phyloP scores from a whole-genome alignment of 1,284 basidiomycete species.

The Malassezia sympodialis region DNA sequence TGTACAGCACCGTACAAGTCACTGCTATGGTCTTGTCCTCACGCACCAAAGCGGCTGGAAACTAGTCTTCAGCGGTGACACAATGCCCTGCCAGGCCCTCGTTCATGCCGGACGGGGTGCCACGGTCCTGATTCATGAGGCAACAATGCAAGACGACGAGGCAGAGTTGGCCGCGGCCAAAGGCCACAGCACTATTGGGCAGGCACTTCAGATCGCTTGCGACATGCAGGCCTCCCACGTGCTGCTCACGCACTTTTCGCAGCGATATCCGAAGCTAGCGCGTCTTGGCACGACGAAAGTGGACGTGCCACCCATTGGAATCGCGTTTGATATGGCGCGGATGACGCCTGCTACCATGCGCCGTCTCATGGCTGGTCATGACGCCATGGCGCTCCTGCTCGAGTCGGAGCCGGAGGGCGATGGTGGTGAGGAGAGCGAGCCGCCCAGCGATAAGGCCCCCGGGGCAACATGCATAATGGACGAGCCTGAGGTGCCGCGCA shows the following conservation, averaged over 20 bases:
- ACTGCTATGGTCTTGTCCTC: slow-evolving; percentile 30
- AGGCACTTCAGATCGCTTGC: slow-evolving; percentile 68
- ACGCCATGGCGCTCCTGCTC: slow-evolving; percentile 1
- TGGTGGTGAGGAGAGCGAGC: slow-evolving; percentile 51
- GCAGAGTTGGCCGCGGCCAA: slow-evolving; percentile 61
- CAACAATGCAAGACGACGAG: slow-evolving; percentile 68
- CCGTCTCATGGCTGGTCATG: slow-evolving; percentile 56
- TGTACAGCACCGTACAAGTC: slow-evolving; percentile 19
- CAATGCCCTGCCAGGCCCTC: slow-evolving; percentile 64
- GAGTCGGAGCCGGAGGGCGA: slow-evolving; percentile 52
- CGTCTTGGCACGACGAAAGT: slow-evolving; percentile 38
- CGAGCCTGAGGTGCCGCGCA: not conserved
- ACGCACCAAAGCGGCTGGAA: slow-evolving; percentile 50
- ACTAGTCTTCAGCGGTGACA: slow-evolving; percentile 67
- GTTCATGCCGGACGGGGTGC: slow-evolving; percentile 60
- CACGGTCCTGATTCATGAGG: slow-evolving; percentile 83
- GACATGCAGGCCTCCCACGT: slow-evolving; percentile 68
- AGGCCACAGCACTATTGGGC: slow-evolving; percentile 77
- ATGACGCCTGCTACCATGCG: slow-evolving; percentile 67
- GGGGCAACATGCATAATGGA: not conserved
- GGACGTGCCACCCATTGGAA: slow-evolving; percentile 50
- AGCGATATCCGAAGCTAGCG: slow-evolving; percentile 79
- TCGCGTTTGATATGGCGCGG: slow-evolving; percentile 71
- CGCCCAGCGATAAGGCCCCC: not conserved
- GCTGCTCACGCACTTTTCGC: slow-evolving; percentile 87